phyloP scores from a whole-genome alignment of 495 filamentous ascomycete genomes.

The Talaromyces liani region DNA sequence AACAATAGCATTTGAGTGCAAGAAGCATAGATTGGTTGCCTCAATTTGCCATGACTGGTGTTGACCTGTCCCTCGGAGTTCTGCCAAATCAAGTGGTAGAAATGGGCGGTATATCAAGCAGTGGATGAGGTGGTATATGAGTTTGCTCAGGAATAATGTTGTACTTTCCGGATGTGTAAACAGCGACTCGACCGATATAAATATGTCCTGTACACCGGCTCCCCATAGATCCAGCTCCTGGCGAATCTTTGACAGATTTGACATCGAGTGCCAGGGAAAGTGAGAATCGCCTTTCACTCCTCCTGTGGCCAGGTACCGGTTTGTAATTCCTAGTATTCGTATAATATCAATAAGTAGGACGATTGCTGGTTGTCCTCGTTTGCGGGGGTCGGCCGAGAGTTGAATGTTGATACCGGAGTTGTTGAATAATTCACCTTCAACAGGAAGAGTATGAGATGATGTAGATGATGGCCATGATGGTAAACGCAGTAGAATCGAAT shows the following conservation, averaged over 20 bases:
- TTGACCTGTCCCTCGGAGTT: constrained; percentile 69
- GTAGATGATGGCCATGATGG: constrained; percentile 54
- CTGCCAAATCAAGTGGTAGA: constrained; percentile 72
- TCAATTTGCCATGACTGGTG: constrained; percentile 90
- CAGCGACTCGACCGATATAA: constrained; percentile 63
- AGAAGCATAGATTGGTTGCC: constrained; percentile 77
- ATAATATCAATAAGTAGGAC: constrained; percentile 76
- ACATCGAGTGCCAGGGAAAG: constrained; percentile 81
- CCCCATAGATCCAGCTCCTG: constrained; percentile 81
- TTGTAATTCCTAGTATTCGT: constrained; percentile 73
- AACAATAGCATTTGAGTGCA: constrained; percentile 79
- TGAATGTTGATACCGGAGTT: constrained; percentile 60
- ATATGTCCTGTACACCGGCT: constrained; percentile 70
- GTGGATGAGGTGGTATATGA: constrained; percentile 78
- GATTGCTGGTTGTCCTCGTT: constrained; percentile 59
- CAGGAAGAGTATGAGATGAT: constrained; percentile 42
- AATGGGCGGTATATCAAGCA: constrained; percentile 81
- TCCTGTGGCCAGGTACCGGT: constrained; percentile 73
- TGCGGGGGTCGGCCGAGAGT: constrained; percentile 55
- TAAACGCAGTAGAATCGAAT: constrained; percentile 62
- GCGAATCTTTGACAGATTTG: constrained; percentile 76
- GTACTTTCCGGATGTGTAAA: constrained; percentile 75
- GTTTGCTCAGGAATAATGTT: constrained; percentile 68
- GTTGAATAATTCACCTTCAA: constrained; percentile 72
- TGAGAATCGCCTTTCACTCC: constrained; percentile 84